phyloP scores from a whole-genome alignment of 108 stramenopile species.

The Conticribra weissflogii region DNA sequence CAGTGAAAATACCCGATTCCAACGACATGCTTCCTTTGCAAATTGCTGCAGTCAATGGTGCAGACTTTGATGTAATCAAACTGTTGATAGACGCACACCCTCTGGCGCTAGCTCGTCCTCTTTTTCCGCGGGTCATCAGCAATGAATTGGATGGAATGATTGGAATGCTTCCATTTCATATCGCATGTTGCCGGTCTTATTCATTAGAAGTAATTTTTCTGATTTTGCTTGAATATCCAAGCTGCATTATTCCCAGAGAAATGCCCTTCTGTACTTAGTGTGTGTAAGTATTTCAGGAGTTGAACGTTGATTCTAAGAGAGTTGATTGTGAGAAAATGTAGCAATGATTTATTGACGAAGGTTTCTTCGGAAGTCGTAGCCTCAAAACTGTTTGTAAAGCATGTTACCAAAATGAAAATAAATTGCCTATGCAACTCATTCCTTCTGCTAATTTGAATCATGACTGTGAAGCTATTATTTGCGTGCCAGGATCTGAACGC shows the following conservation, averaged over 20 bases:
- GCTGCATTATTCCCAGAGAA: no score
- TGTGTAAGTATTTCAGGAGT: no score
- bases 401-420: no score
- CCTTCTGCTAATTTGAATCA: neutral
- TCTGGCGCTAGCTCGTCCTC: constrained; percentile 4
- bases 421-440: constrained; percentile 5
- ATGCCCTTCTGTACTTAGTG: no score
- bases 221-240: constrained; percentile 3
- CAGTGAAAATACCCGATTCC: constrained; percentile 7
- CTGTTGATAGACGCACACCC: constrained; percentile 14
- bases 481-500: no score
- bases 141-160: neutral
- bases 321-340: no score
- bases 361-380: no score
- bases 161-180: constrained; percentile 31
- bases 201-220: constrained; percentile 16
- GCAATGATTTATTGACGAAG: no score
- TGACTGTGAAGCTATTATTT: no score
- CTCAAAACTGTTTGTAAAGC: no score
- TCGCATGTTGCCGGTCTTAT: constrained; percentile 22
- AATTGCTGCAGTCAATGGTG: constrained; percentile 19
- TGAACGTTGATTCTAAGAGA: no score
- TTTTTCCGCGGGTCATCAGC: constrained; percentile 8
- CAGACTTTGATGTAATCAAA: constrained; percentile 16
- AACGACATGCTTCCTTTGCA: constrained; percentile 33